phyloP scores from a whole-genome alignment of 345 rosid species.

The Salix exigua region DNA sequence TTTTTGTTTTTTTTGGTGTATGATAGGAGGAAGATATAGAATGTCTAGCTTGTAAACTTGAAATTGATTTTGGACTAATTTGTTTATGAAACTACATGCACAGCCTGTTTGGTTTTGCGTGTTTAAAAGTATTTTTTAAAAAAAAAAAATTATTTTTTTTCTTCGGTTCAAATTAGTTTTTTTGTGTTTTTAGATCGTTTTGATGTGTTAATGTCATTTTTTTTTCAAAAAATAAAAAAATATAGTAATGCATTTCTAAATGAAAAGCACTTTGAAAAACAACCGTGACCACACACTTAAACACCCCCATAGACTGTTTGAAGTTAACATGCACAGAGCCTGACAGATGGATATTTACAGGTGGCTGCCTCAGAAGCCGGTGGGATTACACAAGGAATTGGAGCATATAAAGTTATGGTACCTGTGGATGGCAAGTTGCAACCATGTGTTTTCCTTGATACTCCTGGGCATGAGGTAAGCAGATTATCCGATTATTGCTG shows the following conservation, averaged over 20 bases:
- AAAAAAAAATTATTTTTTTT: too few species aligned
- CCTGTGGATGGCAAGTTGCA: conserved; percentile 77
- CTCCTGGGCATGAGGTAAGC: conserved; percentile 98
- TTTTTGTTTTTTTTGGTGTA: neutral
- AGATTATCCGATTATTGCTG: neutral
- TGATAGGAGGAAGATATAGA: neutral
- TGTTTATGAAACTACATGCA: conserved; percentile 4
- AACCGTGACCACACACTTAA: too few species aligned
- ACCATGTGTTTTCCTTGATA: conserved; percentile 93
- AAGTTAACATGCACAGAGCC: conserved; percentile 6
- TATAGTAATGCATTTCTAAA: too few species aligned
- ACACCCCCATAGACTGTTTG: neutral
- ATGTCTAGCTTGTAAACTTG: neutral
- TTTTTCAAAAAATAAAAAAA: too few species aligned
- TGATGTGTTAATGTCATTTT: too few species aligned
- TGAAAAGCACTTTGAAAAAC: too few species aligned
- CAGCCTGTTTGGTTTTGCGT: too few species aligned
- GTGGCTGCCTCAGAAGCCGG: conserved; percentile 97
- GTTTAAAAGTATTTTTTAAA: too few species aligned
- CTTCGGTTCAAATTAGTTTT: too few species aligned
- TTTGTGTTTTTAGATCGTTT: too few species aligned
- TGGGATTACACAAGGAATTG: conserved; percentile 97
- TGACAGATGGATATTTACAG: conserved; percentile 43
- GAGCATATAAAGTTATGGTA: conserved; percentile 79
- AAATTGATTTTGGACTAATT: conserved; percentile 4